phyloP scores from a whole-genome alignment of 345 rosid genomes.

The Rhizophora apiculata region DNA sequence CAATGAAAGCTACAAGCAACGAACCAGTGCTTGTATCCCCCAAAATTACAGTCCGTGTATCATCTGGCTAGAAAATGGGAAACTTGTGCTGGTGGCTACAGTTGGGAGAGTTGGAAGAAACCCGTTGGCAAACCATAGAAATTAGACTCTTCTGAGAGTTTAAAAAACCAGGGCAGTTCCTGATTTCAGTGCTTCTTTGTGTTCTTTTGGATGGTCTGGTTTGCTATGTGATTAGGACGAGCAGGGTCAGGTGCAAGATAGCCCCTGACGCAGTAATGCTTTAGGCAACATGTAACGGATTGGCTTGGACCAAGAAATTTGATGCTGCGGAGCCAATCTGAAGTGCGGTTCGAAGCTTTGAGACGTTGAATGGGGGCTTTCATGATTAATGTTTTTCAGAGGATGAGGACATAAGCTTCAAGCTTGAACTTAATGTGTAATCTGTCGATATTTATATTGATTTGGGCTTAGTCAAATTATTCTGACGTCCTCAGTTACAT shows the following conservation, averaged over 20 bases:
- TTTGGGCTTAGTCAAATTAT: not conserved
- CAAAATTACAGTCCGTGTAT: slow-evolving; percentile 14
- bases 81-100: not conserved
- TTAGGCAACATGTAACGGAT: slow-evolving; percentile 4
- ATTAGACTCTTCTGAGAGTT: not conserved
- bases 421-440: not conserved
- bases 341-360: not conserved
- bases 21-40: slow-evolving; percentile 16
- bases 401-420: not conserved
- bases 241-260: slow-evolving; percentile 3
- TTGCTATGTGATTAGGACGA: slow-evolving; percentile 4
- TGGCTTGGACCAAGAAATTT: not conserved
- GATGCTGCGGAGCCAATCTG: slow-evolving; percentile 4
- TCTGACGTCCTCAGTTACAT: not conserved
- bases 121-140: slow-evolving; percentile 16
- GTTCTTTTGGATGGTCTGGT: slow-evolving; percentile 1
- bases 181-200: slow-evolving; percentile 16
- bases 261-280: not conserved
- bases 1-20: slow-evolving; percentile 4
- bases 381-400: not conserved
- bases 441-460: not conserved
- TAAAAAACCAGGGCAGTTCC: not conserved
- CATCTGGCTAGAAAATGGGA: slow-evolving; percentile 33
- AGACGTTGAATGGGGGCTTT: not conserved
- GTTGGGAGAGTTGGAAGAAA: not conserved